Percentiles rank a stretch among this genome's conserved stretches.
Conservation (phyloP, 2,329 filamentous ascomycete species). For the Cyanodermella asteris region DNA sequence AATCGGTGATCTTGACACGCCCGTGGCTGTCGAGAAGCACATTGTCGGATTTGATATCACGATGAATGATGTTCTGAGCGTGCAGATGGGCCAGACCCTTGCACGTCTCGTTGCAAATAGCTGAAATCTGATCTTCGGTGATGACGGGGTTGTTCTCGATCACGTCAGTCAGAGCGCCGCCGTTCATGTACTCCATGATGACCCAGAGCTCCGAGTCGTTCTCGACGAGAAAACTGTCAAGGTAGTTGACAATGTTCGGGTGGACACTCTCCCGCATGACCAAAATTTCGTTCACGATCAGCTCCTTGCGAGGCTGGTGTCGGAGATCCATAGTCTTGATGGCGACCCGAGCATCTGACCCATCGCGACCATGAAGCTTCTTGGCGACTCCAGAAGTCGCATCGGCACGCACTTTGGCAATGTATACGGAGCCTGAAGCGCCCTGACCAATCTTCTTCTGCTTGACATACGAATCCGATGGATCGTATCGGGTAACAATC, state of each 20-base stretch:
- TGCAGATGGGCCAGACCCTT: conserved; percentile 86
- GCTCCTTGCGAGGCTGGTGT: conserved; percentile 87
- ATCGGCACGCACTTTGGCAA: conserved; percentile 80
- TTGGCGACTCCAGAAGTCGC: conserved; percentile 63
- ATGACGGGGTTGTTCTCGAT: conserved; percentile 95
- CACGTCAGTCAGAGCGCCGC: conserved; percentile 87
- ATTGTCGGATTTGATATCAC: conserved; percentile 99
- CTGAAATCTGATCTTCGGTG: conserved; percentile 90
- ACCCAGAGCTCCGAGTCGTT: conserved; percentile 95
- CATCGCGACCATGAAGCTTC: conserved; percentile 57
- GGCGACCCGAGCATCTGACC: conserved; percentile 68
- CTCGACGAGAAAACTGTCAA: conserved; percentile 90
- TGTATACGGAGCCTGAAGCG: conserved; percentile 92
- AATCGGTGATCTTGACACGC: conserved; percentile 97
- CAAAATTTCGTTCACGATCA: conserved; percentile 98
- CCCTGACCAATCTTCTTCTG: conserved; percentile 99
- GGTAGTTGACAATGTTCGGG: conserved; percentile 95
- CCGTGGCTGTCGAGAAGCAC: conserved; percentile 83
- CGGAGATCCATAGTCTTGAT: conserved; percentile 99
- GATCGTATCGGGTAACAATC: conserved; percentile 87
- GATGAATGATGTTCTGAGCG: conserved; percentile 89
- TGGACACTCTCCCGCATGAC: conserved; percentile 99
- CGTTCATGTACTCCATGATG: conserved; percentile 99
- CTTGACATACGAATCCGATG: conserved; percentile 88
- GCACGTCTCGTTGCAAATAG: conserved; percentile 93